Evolutionary conservation across 2,329 filamentous ascomycete genomes (phyloP), one percentile per base, ranked within the genome.

Genomic region (Sporothrix globosa): DNA sequence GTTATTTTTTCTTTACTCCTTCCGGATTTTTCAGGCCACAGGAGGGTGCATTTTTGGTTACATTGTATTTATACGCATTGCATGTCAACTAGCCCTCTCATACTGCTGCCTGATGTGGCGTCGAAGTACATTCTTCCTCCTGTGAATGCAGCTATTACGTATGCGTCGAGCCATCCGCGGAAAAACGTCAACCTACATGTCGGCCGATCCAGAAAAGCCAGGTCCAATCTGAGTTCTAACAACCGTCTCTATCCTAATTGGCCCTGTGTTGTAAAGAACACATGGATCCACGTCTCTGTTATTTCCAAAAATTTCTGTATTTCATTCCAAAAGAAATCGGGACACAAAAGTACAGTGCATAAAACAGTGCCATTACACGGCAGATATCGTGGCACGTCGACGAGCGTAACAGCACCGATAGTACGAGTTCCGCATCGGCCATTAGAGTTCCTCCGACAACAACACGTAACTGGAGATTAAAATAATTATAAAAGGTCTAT

Each of bases 331-430:
- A 54, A 54, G 14, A 54, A 54, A 54, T 11, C 52, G 52, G 52
- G 52, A 54, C 13, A 54, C 21, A 54, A 27, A 54, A 54, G 52
- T 54, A 54, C 52, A 24, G 52, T 54, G 27, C 52, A 54, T 54
- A 54, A 21, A 54, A 54, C 52, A 54, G 52, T 54, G 52, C 52
- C 52, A 54, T 54, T 54, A 54, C 52, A 54, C 52, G 52, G 52
- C 52, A 54, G 52, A 54, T 54, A 54, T 54, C 52, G 52, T 54
- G 52, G 52, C 52, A 54, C 52, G 52, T 54, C 52, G 52, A 54
- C 52, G 52, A 54, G 52, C 52, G 52, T 54, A 54, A 54, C 52
- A 54, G 52, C 52, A 54, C 52, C 52, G 52, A 54, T 27, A 54
- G 52, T 54, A 54, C 52, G 52, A 54, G 19, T 54, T 54, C 52